Percentiles rank a stretch among this genome's conserved stretches.
Evolutionary conservation across 2,329 filamentous ascomycete species (phyloP).

Genomic region (Aureobasidium sp.): DNA sequence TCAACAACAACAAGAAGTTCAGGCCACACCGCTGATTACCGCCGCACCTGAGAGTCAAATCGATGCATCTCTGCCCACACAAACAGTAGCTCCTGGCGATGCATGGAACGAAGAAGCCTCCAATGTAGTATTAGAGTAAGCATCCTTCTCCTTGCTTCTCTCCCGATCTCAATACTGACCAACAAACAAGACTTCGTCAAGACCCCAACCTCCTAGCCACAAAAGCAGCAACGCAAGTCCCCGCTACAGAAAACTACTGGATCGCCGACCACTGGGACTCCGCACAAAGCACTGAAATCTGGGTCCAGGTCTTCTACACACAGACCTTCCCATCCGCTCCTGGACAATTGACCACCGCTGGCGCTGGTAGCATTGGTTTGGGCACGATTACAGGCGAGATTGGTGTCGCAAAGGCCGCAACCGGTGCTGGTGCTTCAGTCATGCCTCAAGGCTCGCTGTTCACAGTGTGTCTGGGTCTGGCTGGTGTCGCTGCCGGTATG

Average conservation of each 20-base stretch:
- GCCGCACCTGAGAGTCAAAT: not conserved
- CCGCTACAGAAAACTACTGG: conserved; percentile 3
- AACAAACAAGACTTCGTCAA: not conserved
- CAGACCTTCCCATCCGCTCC: conserved; percentile 26
- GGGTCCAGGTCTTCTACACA: conserved; percentile 24
- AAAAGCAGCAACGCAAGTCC: conserved; percentile 1
- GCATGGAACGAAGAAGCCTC: not conserved
- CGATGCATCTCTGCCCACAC: not conserved
- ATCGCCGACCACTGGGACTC: conserved; percentile 13
- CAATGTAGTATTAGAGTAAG: not conserved
- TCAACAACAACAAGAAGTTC: conserved; percentile 2
- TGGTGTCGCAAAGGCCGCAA: conserved; percentile 4
- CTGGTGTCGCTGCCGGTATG: conserved; percentile 8
- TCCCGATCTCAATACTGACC: not conserved
- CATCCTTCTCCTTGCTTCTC: not conserved
- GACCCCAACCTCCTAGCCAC: not conserved
- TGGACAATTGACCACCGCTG: conserved; percentile 23
- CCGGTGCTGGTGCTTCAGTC: not conserved
- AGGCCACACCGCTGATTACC: not conserved
- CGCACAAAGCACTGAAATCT: conserved; percentile 17
- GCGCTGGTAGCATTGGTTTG: conserved; percentile 23
- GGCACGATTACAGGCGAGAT: conserved; percentile 20
- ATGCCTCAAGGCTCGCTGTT: conserved; percentile 7
- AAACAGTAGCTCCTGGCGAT: not conserved
- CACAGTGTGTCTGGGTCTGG: not conserved